Conservation (phyloP, 164 flowering plant species). For the Macadamia integrifolia region DNA sequence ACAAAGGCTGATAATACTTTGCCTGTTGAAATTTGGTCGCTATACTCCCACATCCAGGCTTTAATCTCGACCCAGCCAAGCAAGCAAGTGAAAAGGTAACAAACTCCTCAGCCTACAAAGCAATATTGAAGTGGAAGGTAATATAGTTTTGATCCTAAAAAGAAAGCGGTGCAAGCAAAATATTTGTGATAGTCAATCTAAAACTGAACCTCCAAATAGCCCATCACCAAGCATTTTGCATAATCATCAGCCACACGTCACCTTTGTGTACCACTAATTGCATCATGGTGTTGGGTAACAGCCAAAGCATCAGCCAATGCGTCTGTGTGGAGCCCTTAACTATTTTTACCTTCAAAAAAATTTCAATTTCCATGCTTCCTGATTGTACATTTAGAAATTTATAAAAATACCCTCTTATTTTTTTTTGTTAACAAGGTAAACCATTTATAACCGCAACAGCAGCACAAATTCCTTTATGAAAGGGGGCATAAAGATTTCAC, state of each 20-base stretch:
- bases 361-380: constrained; percentile 95
- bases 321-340: constrained; percentile 59
- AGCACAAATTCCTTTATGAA: not conserved
- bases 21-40: constrained; percentile 65
- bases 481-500: constrained; percentile 25
- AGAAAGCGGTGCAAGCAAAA: constrained; percentile 31
- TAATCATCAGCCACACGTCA: no score
- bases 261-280: constrained; percentile 17
- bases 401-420: not conserved
- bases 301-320: constrained; percentile 86
- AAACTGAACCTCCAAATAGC: constrained; percentile 61
- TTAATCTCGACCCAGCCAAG: no score
- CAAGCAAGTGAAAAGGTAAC: no score
- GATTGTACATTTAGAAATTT: constrained; percentile 7
- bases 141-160: no score
- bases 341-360: constrained; percentile 3
- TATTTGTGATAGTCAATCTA: not conserved
- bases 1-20: constrained; percentile 14
- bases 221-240: constrained; percentile 37
- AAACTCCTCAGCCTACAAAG: no score
- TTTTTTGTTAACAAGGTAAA: no score
- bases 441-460: not conserved
- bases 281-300: constrained; percentile 98
- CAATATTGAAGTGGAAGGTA: no score
- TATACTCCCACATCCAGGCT: no score